These are phyloP conservation scores for Cyclocybe aegerita DNA, from an alignment of 768 basidiomycete species.

Conservation along the genomic window DNA sequence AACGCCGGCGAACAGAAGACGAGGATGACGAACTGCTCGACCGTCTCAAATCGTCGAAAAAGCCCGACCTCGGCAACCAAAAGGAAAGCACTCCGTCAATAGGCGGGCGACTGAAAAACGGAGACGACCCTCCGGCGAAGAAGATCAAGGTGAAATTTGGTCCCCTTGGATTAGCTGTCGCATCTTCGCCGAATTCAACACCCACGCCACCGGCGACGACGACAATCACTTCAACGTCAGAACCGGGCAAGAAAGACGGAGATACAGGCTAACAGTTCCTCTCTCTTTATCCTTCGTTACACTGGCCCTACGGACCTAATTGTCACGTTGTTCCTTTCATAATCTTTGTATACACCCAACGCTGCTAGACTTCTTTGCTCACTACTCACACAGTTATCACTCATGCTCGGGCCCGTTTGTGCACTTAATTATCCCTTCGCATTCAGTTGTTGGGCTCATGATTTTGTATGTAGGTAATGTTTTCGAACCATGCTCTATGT, in stretches of 20 bases:
- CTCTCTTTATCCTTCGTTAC: constrained; percentile 11
- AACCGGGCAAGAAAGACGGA: constrained; percentile 68
- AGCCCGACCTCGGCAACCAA: constrained; percentile 46
- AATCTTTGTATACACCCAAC: constrained; percentile 15
- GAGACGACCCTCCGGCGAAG: constrained; percentile 56
- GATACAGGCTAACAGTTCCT: constrained; percentile 57
- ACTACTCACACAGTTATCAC: constrained; percentile 4
- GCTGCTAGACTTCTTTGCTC: constrained; percentile 12
- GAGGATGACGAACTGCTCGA: constrained; percentile 71
- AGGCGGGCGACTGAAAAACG: constrained; percentile 36
- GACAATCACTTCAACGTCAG: constrained; percentile 48
- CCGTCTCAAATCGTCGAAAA: constrained; percentile 61
- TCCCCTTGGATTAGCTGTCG: constrained; percentile 38
- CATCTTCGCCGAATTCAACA: constrained; percentile 13
- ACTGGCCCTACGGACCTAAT: constrained; percentile 1
- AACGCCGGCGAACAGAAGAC: constrained; percentile 70
- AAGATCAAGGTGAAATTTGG: constrained; percentile 78
- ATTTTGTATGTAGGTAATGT: constrained; percentile 9
- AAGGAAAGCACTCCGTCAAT: constrained; percentile 33
- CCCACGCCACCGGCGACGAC: constrained; percentile 18
- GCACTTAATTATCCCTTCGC: constrained; percentile 19
- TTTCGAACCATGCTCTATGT: not conserved
- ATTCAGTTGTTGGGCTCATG: constrained; percentile 13
- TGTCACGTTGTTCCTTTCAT: constrained; percentile 6
- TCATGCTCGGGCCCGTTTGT: constrained; percentile 6